Base-by-base conservation (phyloP, 164 flowering plant species). In the Dillenia turbinata region DNA sequence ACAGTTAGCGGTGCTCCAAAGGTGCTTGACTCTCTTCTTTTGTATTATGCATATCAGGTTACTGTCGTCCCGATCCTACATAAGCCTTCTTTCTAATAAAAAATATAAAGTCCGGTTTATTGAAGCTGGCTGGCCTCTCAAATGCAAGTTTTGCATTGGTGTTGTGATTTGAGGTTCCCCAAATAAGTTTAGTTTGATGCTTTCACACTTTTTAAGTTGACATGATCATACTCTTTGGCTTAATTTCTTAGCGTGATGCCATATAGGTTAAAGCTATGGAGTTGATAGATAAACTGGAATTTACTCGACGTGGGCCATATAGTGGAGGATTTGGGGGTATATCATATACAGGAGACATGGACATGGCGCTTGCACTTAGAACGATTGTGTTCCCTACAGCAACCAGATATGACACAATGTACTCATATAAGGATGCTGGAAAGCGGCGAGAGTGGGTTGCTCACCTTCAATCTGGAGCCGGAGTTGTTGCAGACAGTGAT, bases 1-100 rank as follows among this genome's bases (percentile, higher is more conserved):
- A 92, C 99, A 47, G 97, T 95, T 66, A 89, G 96, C 54, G 99
- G 99, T 60, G 99, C 99, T 54, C 99, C 99, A 47, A 95, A 95
- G 97, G 97, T 91, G 33, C 33, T 26, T 26, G 33, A 26, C 33
- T 26, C 33, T 26, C 3, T 3, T 26, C 33, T 26, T 26, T 5
- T 26, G 33, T 26, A 26, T 26, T 26, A 26, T 26, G 5, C 33
- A 26, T 26, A 26, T n/a, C n/a, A n/a, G n/a, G n/a, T 26, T 26
- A 2, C 5, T 26, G 33, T 26, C 33, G 4, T 26, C 33, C 33
- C 33, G 33, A 26, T 26, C 33, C 33, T 26, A 26, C 33, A 26
- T 26, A 26, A 26, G 5, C 33, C 1, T 26, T 5, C 33, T 26
- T 26, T 26, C 33, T 26, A 26, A 26, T 26, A 3, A 26, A 26